Evolutionary conservation across 495 filamentous ascomycete species (phyloP).

Genomic region (Penicillium pancosmium): DNA sequence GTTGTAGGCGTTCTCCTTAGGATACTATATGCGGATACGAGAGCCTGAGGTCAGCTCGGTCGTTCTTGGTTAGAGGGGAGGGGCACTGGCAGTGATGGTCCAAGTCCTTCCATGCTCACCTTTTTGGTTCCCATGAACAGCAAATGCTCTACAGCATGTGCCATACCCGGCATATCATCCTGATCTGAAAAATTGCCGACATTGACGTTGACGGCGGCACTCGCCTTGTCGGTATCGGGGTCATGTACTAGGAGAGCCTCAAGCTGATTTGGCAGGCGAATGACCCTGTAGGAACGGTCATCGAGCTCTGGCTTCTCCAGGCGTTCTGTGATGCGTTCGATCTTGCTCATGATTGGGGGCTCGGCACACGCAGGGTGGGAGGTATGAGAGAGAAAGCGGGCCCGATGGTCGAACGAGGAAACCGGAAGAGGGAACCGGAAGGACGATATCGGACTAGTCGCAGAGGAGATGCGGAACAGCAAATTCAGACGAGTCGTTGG

Average conservation of each 20-base stretch:
- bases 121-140: slow-evolving; percentile 99
- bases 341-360: slow-evolving; percentile 45
- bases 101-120: slow-evolving; percentile 45
- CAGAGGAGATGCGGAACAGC: slow-evolving; percentile 23
- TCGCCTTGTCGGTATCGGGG: slow-evolving; percentile 93
- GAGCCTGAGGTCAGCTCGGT: slow-evolving; percentile 18
- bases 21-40: slow-evolving; percentile 60
- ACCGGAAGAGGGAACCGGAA: slow-evolving; percentile 21
- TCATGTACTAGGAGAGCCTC: slow-evolving; percentile 95
- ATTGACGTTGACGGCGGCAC: slow-evolving; percentile 92
- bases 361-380: slow-evolving; percentile 24
- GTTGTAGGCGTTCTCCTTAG: slow-evolving; percentile 93
- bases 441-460: slow-evolving; percentile 11
- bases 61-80: neutral
- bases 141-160: slow-evolving; percentile 88
- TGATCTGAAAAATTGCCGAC: slow-evolving; percentile 94
- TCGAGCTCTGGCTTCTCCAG: slow-evolving; percentile 88
- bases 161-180: slow-evolving; percentile 90
- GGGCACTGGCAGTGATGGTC: neutral
- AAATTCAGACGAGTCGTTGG: slow-evolving; percentile 24
- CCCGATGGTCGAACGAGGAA: slow-evolving; percentile 22
- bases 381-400: slow-evolving; percentile 27
- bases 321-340: slow-evolving; percentile 73
- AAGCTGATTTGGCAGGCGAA: slow-evolving; percentile 83
- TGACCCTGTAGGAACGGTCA: slow-evolving; percentile 85